These are phyloP conservation scores for Leishmania lainsoni DNA, from an alignment of 208 protist genomes.

Conservation along the genomic window DNA sequence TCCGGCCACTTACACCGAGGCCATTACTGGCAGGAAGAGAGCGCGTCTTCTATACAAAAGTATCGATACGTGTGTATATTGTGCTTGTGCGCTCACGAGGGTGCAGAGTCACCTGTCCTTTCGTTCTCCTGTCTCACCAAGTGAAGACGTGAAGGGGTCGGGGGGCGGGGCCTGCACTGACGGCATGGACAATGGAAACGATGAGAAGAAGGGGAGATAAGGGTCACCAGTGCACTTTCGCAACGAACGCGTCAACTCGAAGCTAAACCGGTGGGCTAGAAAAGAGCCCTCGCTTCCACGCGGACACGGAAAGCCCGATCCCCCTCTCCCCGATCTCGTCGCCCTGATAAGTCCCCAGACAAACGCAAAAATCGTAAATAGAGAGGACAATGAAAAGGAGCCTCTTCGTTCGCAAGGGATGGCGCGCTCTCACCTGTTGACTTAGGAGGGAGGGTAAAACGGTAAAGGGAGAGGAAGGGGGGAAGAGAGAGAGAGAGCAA, in stretches of 20 bases:
- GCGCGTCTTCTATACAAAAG: background rate
- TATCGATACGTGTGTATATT: background rate
- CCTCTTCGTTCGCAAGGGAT: background rate
- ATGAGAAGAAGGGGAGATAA: background rate
- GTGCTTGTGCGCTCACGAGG: background rate
- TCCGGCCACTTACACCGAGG: background rate
- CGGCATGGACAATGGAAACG: background rate
- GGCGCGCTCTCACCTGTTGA: background rate
- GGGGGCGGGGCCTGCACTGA: background rate
- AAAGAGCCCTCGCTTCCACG: background rate
- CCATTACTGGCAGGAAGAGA: background rate
- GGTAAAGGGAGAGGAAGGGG: background rate
- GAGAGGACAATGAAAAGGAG: background rate
- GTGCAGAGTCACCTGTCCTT: background rate
- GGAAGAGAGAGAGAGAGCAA: background rate
- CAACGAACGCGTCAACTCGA: background rate
- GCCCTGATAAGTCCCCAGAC: background rate
- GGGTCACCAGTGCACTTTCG: background rate
- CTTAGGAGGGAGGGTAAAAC: background rate
- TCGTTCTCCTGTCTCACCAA: background rate
- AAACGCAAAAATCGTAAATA: background rate
- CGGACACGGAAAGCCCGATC: background rate
- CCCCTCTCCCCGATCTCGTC: background rate
- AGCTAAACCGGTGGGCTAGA: background rate
- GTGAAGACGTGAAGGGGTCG: background rate